These are phyloP conservation scores for Phytophthora multivora DNA, from an alignment of 352 stramenopile species.

Conservation along the genomic window DNA sequence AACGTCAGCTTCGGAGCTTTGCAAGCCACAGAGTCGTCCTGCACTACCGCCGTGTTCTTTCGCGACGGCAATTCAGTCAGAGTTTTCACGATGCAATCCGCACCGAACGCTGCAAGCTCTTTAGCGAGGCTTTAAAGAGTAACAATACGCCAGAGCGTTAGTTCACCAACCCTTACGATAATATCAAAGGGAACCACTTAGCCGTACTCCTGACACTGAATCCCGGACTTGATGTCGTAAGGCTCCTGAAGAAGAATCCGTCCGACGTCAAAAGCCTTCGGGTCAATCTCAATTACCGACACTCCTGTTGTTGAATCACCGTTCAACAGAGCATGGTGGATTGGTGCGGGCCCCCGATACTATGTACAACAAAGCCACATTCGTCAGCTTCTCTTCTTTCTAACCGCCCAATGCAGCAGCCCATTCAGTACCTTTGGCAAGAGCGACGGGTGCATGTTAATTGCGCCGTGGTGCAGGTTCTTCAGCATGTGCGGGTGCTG, in stretches of 20 bases:
- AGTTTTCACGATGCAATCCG: conserved; percentile 72
- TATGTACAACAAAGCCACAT: conserved; percentile 18
- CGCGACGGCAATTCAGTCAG: conserved; percentile 49
- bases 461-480: conserved; percentile 66
- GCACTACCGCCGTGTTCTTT: conserved; percentile 52
- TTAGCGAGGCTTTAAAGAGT: conserved; percentile 42
- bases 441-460: conserved; percentile 91
- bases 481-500: conserved; percentile 80
- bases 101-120: conserved; percentile 57
- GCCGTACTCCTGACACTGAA: conserved; percentile 57
- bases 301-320: conserved; percentile 77
- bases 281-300: conserved; percentile 89
- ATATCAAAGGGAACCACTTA: not conserved
- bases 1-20: conserved; percentile 77
- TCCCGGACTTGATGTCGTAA: conserved; percentile 47
- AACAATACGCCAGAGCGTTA: not conserved
- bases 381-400: not conserved
- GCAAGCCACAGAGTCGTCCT: conserved; percentile 57
- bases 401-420: not conserved
- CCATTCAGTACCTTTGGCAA: conserved; percentile 59
- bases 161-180: not conserved
- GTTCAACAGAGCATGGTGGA: conserved; percentile 86
- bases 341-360: conserved; percentile 85
- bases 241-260: conserved; percentile 70
- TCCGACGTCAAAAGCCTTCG: conserved; percentile 80